Percentiles rank a stretch among this genome's conserved stretches.
Conservation (phyloP, 2,329 filamentous ascomycete species). For the Clarireedia paspali region DNA sequence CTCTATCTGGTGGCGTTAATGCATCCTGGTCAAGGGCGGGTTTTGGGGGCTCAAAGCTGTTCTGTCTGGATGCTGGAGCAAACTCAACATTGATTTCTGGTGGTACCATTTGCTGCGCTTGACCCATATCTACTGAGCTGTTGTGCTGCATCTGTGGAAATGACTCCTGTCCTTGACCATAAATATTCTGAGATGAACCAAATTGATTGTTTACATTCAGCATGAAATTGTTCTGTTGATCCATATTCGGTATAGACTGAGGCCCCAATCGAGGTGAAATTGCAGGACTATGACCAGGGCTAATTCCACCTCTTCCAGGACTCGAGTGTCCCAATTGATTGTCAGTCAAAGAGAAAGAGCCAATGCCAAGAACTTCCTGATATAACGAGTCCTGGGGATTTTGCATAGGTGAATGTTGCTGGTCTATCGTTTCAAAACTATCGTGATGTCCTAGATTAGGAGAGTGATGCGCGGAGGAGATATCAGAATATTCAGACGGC, state of each 20-base stretch:
- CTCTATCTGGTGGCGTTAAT: slow-evolving; percentile 71
- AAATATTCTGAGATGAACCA: slow-evolving; percentile 41
- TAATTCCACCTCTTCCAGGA: slow-evolving; percentile 60
- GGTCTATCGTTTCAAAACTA: slow-evolving; percentile 64
- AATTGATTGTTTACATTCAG: slow-evolving; percentile 42
- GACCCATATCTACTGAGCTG: slow-evolving; percentile 53
- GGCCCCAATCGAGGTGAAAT: slow-evolving; percentile 56
- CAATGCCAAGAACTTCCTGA: slow-evolving; percentile 70
- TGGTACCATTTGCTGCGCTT: slow-evolving; percentile 72
- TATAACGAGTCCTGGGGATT: slow-evolving; percentile 68
- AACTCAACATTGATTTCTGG: slow-evolving; percentile 93
- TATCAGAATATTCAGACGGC: slow-evolving; percentile 87
- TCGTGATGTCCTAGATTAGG: slow-evolving; percentile 75
- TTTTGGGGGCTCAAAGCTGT: slow-evolving; percentile 59
- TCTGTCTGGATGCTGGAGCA: slow-evolving; percentile 64
- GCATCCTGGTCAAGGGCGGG: slow-evolving; percentile 63
- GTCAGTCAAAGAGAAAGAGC: slow-evolving; percentile 74
- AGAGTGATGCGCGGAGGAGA: slow-evolving; percentile 78
- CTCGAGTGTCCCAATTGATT: slow-evolving; percentile 45
- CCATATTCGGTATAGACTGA: slow-evolving; percentile 46
- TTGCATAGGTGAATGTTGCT: slow-evolving; percentile 73
- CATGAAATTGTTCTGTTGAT: slow-evolving; percentile 37
- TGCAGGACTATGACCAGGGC: slow-evolving; percentile 68
- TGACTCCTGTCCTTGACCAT: slow-evolving; percentile 40
- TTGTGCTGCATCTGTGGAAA: slow-evolving; percentile 38